Evolutionary conservation across 164 flowering plant species (phyloP).

Genomic region (Annona squamosa): DNA sequence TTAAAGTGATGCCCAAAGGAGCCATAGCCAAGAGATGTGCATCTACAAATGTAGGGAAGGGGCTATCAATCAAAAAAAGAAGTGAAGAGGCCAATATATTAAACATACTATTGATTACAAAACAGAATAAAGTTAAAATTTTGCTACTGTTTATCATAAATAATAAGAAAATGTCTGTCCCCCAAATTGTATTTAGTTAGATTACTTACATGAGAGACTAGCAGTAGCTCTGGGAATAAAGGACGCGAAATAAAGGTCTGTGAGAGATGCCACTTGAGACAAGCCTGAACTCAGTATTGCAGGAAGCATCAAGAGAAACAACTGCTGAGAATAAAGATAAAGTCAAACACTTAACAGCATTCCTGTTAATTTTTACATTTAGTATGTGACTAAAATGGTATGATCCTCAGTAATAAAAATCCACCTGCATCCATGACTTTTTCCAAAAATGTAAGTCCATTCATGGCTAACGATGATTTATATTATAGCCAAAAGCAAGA

Average conservation of each 20-base stretch:
- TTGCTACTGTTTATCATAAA: no score
- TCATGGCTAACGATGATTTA: no score
- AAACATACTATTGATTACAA: neutral
- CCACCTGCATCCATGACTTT: neutral
- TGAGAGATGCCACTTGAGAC: slow-evolving; percentile 28
- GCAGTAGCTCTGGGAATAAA: slow-evolving; percentile 29
- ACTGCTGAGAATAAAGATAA: slow-evolving; percentile 10
- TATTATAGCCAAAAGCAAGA: no score
- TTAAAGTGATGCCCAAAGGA: slow-evolving; percentile 26
- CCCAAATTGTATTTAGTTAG: no score
- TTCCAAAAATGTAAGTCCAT: no score
- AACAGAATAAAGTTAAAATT: no score
- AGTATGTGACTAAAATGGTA: neutral
- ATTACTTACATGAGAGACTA: slow-evolving; percentile 30
- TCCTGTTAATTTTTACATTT: neutral
- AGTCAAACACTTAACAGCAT: neutral
- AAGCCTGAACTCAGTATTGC: slow-evolving; percentile 27
- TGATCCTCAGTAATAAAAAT: neutral
- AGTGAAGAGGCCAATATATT: neutral
- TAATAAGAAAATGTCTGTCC: no score
- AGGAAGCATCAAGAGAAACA: slow-evolving; percentile 25
- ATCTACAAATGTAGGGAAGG: slow-evolving; percentile 13
- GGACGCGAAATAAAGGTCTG: slow-evolving; percentile 30
- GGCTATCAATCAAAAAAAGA: neutral
- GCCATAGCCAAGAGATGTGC: slow-evolving; percentile 30